Evolutionary conservation across 2,329 filamentous ascomycete genomes (phyloP), one percentile per base, ranked within the genome.

Genomic region (Xylaria sp.): DNA sequence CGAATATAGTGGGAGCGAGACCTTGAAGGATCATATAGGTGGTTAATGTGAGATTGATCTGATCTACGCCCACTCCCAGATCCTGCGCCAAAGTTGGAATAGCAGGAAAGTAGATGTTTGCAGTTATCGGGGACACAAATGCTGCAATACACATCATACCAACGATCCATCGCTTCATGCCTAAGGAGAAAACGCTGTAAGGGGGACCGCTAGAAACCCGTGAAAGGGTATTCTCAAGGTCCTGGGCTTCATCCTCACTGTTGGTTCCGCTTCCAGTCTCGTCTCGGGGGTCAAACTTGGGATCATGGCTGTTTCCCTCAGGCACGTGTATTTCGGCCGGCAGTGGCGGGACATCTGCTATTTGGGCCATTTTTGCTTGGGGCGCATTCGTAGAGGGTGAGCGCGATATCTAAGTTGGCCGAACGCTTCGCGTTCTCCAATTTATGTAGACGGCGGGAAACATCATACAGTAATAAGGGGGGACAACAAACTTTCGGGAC

Each of bases 1-100:
- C 89, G 53, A 89, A 85, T 13, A 91, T 75, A 6, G 85, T 86
- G 0, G 89, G 89, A 0, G 88, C 83, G 1, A 91, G 77, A 20
- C 84, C 89, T 75, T 91, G 89, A 52, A 90, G 82, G 63, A 91
- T 83, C 86, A 89, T 87, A 74, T 87, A 90, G 0, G 87, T 87
- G 3, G 88, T 90, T 39, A 87, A 65, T 0, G 84, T 85, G 67
- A 86, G 72, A 72, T 86, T 86, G 72, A 86, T 79, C 60, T 83
- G 75, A 30, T 73, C 73, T 36, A 81, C 69, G 2, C 79, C 77
- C 3, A 84, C 81, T 4, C 76, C 77, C 1, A 84, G 71, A 34
- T 81, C 80, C 3, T 71, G 63, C 0, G 83, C 76, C 18, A 84
- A 75, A 1, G 79, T 72, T 23, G 79, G 79, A 20, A 84, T 74